Evolutionary conservation across 129 eudicot genomes (phyloP).

Genomic region (Ambrosia trifida): DNA sequence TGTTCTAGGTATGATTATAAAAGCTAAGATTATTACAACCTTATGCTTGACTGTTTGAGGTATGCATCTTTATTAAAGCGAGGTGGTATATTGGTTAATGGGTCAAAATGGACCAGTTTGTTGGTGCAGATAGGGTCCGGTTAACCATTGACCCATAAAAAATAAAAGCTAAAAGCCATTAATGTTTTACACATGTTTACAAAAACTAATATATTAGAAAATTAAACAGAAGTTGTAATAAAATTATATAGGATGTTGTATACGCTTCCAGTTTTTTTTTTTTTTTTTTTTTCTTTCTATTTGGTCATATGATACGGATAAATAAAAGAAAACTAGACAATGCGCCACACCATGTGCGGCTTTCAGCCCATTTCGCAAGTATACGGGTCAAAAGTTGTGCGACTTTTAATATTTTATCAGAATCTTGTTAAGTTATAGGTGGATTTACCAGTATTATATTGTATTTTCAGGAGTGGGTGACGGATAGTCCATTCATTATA

Average conservation of each 20-base stretch:
- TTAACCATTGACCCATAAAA: neutral
- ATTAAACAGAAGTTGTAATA: neutral
- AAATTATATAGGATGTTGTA: neutral
- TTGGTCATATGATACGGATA: no score
- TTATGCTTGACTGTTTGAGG: conserved; percentile 93
- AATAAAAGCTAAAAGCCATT: neutral
- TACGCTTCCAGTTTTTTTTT: neutral
- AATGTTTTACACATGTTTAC: neutral
- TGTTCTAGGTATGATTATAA: neutral
- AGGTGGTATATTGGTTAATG: no score
- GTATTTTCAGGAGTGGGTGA: conserved; percentile 90
- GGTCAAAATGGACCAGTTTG: no score
- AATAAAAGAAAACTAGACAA: no score
- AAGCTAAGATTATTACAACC: neutral
- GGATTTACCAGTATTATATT: neutral
- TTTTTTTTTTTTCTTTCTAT: no score
- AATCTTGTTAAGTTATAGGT: conserved; percentile 6
- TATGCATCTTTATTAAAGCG: conserved; percentile 18
- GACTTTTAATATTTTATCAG: neutral
- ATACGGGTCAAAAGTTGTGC: neutral
- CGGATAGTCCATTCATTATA: conserved; percentile 92
- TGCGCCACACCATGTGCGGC: neutral
- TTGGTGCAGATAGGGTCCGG: no score
- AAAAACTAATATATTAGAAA: neutral
- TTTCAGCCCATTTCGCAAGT: conserved; percentile 1